Conservation (phyloP, 1,284 basidiomycete species). For the Ustilago esculenta region DNA sequence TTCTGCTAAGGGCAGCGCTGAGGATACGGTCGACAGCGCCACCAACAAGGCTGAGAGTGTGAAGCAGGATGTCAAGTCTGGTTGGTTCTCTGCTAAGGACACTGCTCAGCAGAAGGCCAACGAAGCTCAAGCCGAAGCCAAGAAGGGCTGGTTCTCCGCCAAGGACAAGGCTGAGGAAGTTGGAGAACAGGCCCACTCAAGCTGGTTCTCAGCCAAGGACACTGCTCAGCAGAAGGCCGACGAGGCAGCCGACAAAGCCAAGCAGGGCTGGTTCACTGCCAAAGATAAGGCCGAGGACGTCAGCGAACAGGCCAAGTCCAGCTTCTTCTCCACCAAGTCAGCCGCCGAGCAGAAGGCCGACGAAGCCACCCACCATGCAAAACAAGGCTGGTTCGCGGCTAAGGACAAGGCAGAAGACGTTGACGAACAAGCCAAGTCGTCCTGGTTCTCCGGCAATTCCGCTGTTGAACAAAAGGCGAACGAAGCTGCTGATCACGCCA, state of each 20-base stretch:
- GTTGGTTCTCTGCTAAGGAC: slow-evolving; percentile 43
- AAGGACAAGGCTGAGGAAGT: slow-evolving; percentile 30
- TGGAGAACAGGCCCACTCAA: slow-evolving; percentile 12
- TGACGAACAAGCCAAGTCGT: slow-evolving; percentile 16
- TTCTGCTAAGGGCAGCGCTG: slow-evolving; percentile 22
- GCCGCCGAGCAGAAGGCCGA: slow-evolving; percentile 30
- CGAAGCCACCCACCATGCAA: slow-evolving; percentile 6
- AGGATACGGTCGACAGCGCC: slow-evolving; percentile 21
- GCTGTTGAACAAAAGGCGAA: slow-evolving; percentile 21
- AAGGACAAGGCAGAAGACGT: slow-evolving; percentile 23
- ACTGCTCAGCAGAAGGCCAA: slow-evolving; percentile 28
- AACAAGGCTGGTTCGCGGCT: slow-evolving; percentile 14
- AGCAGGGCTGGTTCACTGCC: slow-evolving; percentile 32
- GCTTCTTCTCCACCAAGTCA: slow-evolving; percentile 19
- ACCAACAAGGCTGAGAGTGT: slow-evolving; percentile 21
- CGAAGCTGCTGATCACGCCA: slow-evolving; percentile 9
- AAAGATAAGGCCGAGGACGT: slow-evolving; percentile 41
- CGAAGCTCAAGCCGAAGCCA: slow-evolving; percentile 20
- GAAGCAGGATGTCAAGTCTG: slow-evolving; percentile 32
- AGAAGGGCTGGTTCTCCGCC: slow-evolving; percentile 29
- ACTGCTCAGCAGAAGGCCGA: slow-evolving; percentile 34
- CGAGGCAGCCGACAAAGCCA: slow-evolving; percentile 17
- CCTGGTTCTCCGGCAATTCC: slow-evolving; percentile 16
- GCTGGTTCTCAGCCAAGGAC: slow-evolving; percentile 17
- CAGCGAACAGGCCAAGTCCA: slow-evolving; percentile 14